Percentiles rank a stretch among this genome's conserved stretches.
phyloP scores from a whole-genome alignment of 2,329 filamentous ascomycete species.

The Sporothrix curviconia region DNA sequence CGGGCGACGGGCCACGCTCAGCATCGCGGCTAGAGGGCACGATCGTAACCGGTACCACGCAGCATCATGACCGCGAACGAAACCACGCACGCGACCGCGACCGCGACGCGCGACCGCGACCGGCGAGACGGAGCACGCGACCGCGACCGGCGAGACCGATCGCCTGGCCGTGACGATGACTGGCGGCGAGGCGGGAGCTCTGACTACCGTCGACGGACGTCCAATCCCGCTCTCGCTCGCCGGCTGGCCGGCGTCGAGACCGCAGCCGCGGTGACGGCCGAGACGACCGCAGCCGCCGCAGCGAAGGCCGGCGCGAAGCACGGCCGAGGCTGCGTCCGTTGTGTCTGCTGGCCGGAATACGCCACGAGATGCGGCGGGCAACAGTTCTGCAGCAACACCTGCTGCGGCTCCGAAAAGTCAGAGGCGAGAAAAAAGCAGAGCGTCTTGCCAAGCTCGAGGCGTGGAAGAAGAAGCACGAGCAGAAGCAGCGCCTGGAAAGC shows the following conservation, averaged over 20 bases:
- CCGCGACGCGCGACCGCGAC: conserved; percentile 30
- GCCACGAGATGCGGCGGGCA: no score
- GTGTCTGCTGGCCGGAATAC: no score
- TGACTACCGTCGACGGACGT: conserved; percentile 50
- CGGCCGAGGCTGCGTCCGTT: conserved; percentile 55
- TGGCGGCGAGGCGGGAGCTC: conserved; percentile 43
- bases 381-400: not conserved
- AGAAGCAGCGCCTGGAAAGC: conserved; percentile 64
- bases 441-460: conserved; percentile 75
- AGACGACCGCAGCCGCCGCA: conserved; percentile 52
- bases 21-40: no score
- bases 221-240: conserved; percentile 56
- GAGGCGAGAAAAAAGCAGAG: conserved; percentile 74
- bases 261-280: conserved; percentile 54
- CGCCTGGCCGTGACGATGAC: conserved; percentile 48
- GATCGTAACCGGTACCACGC: conserved; percentile 38
- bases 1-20: no score
- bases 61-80: conserved; percentile 54
- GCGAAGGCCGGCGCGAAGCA: conserved; percentile 60
- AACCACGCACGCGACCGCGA: conserved; percentile 44
- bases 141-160: conserved; percentile 18
- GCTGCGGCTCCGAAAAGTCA: conserved; percentile 36
- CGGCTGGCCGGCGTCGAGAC: conserved; percentile 47
- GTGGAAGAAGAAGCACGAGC: conserved; percentile 87
- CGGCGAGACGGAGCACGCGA: no score